These are phyloP conservation scores for Arctium lappa DNA, from an alignment of 129 eudicot species.

Conservation along the genomic window DNA sequence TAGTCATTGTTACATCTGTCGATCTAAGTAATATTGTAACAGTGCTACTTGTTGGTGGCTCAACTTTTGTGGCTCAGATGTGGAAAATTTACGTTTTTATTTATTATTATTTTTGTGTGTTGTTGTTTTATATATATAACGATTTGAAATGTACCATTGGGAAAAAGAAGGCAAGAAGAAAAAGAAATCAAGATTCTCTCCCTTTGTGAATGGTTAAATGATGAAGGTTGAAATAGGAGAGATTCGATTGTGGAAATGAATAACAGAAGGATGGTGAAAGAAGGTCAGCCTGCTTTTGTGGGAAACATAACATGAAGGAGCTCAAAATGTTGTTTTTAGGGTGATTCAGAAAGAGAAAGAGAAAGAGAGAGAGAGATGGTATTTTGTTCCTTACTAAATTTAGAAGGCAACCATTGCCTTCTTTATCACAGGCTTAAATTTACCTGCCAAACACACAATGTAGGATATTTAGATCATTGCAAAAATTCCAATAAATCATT, in stretches of 20 bases:
- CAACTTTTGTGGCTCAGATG: constrained; percentile 1
- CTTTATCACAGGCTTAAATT: constrained; percentile 96
- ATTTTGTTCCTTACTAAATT: constrained; percentile 20
- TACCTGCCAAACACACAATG: constrained; percentile 47
- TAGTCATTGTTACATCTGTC: neutral
- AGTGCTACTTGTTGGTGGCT: neutral
- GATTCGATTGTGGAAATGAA: constrained; percentile 4
- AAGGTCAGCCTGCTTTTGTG: constrained; percentile 16
- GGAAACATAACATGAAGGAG: constrained; percentile 19
- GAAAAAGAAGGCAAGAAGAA: neutral
- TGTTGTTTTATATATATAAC: neutral
- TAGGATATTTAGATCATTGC: neutral
- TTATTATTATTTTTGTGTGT: neutral
- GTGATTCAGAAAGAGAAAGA: constrained; percentile 15
- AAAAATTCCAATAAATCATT: neutral
- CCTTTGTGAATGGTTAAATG: neutral
- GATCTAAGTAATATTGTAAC: too few relatives aligned
- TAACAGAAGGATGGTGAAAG: constrained; percentile 1
- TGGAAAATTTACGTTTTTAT: neutral
- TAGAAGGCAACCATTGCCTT: constrained; percentile 91
- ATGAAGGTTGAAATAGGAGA: constrained; percentile 15
- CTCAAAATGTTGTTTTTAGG: constrained; percentile 18
- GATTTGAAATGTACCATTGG: constrained; percentile 12
- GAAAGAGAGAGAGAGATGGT: neutral
- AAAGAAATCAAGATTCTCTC: constrained; percentile 2